Conservation (phyloP, 2,329 filamentous ascomycete species). For the Xylaria sp. region DNA sequence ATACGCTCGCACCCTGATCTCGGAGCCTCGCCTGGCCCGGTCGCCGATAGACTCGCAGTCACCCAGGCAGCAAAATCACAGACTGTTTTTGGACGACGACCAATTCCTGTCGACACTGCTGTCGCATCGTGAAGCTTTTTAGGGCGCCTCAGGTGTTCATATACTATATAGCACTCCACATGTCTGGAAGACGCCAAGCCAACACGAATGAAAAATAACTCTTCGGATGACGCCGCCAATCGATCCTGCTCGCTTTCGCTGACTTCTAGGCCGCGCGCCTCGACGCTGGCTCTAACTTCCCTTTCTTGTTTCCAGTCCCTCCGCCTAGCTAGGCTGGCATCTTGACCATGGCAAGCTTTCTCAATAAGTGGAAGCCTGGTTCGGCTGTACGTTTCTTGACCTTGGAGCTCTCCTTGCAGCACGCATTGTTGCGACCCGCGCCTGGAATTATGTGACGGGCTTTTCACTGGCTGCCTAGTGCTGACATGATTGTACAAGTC, state of each 20-base stretch:
- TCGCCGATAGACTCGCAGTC: background rate
- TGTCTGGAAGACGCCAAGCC: constrained; percentile 10
- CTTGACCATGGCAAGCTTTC: constrained; percentile 59
- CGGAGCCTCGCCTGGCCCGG: constrained; percentile 1
- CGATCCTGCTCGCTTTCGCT: constrained; percentile 25
- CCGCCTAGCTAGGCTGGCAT: background rate
- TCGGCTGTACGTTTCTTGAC: constrained; percentile 55
- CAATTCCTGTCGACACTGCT: background rate
- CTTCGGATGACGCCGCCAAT: constrained; percentile 37
- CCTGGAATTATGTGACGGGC: background rate
- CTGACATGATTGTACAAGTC: constrained; percentile 47
- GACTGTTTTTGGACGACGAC: background rate
- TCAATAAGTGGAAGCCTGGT: constrained; percentile 63
- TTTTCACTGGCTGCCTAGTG: constrained; percentile 12
- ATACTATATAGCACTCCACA: constrained; percentile 10
- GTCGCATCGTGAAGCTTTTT: background rate
- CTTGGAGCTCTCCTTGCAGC: constrained; percentile 5
- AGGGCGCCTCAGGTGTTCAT: constrained; percentile 18
- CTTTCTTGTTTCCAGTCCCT: background rate
- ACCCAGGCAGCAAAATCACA: background rate
- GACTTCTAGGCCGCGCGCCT: constrained; percentile 34
- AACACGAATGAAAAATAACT: constrained; percentile 22
- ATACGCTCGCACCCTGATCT: background rate
- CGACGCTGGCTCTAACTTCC: constrained; percentile 33
- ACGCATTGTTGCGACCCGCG: background rate